Percentiles rank a stretch among this genome's conserved stretches.
Evolutionary conservation across 371 early-diverging fungal genomes (phyloP).

Genomic region (Haplosporangium sp.): DNA sequence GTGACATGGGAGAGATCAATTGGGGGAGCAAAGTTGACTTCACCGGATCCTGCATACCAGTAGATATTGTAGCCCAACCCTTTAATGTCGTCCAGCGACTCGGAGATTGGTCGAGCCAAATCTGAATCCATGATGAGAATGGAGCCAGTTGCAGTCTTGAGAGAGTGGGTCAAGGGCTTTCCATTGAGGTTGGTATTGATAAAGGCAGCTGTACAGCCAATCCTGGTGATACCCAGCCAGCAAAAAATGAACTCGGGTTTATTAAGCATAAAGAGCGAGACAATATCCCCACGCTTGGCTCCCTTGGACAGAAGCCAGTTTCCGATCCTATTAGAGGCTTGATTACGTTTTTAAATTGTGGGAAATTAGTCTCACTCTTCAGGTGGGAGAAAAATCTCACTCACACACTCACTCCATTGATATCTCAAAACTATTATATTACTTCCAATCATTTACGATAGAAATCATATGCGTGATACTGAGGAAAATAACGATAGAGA

Average conservation of each 20-base stretch:
- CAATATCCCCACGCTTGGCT: slow-evolving; percentile 42
- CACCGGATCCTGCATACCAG: slow-evolving; percentile 20
- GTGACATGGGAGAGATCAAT: slow-evolving; percentile 20
- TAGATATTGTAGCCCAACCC: slow-evolving; percentile 41
- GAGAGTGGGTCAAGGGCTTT: slow-evolving; percentile 45
- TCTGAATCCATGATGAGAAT: slow-evolving; percentile 47
- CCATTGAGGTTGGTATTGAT: slow-evolving; percentile 49
- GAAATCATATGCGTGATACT: no score
- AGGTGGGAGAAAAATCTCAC: no score
- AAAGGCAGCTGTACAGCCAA: slow-evolving; percentile 43
- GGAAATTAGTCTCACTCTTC: no score
- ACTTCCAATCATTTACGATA: no score
- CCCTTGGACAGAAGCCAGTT: slow-evolving; percentile 45
- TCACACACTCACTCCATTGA: no score
- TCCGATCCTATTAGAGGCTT: slow-evolving; percentile 39
- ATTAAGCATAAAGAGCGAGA: slow-evolving; percentile 43
- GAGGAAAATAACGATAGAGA: no score
- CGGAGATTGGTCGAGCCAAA: slow-evolving; percentile 11
- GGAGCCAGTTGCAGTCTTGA: slow-evolving; percentile 29
- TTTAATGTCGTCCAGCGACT: slow-evolving; percentile 31
- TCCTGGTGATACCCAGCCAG: slow-evolving; percentile 46
- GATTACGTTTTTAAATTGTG: no score
- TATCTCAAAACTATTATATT: no score
- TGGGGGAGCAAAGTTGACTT: slow-evolving; percentile 27
- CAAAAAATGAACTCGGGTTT: slow-evolving; percentile 51